phyloP scores from a whole-genome alignment of 2,329 filamentous ascomycete genomes.

The Pseudogymnoascus sp. region DNA sequence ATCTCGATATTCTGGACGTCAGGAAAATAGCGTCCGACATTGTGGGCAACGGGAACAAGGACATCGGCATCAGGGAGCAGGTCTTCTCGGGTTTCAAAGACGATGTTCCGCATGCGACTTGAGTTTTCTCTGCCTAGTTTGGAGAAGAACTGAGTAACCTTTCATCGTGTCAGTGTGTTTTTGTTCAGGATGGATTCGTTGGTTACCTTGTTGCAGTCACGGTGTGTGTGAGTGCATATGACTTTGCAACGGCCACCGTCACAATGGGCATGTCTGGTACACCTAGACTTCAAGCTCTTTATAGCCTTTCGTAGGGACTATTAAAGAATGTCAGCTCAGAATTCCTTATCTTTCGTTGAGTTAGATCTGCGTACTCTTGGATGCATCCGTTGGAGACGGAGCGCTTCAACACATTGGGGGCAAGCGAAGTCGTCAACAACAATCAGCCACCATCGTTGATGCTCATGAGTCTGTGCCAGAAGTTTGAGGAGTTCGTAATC shows the following conservation, averaged over 20 bases:
- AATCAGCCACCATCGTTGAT: constrained; percentile 1
- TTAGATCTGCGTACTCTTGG: background rate
- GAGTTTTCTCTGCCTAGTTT: background rate
- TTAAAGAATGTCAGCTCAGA: background rate
- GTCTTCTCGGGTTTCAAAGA: background rate
- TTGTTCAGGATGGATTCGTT: background rate
- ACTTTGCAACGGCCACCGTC: background rate
- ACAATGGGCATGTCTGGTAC: background rate
- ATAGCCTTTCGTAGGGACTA: background rate
- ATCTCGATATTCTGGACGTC: constrained; percentile 7
- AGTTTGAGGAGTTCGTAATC: constrained; percentile 7
- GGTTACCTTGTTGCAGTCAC: background rate
- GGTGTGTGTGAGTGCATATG: background rate
- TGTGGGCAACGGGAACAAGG: constrained; percentile 4
- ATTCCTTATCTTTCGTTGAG: background rate
- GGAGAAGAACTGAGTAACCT: constrained; percentile 7
- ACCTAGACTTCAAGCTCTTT: background rate
- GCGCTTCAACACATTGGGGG: background rate
- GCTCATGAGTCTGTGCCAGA: background rate
- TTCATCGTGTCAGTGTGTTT: background rate
- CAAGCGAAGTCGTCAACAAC: constrained; percentile 5
- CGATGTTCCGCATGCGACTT: background rate
- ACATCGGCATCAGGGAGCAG: background rate
- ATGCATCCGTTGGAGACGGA: background rate
- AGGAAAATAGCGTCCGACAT: constrained; percentile 2